Evolutionary conservation across 1,139 yeast species (phyloP), one percentile per base, ranked within the genome.

Genomic region (Zygosaccharomyces sapae): DNA sequence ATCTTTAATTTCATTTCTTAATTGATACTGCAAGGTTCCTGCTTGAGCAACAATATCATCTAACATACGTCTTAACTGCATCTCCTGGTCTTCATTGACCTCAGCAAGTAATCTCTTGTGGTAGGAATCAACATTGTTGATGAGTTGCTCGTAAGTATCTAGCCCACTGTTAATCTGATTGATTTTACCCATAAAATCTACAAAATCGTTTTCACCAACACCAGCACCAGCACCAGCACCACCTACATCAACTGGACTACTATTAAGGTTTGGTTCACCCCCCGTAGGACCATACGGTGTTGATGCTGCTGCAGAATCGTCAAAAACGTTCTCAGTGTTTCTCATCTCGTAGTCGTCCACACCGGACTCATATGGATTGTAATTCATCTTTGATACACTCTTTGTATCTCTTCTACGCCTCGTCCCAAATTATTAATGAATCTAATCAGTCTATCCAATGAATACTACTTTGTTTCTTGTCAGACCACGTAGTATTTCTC

Each of bases 91-190:
- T 58, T 86, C 92, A 60, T 85, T 86, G 56, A 90, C 83, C 58
- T 90, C 97, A 59, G 86, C 88, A 60, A 92, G 73, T 47, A 92
- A 76, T 59, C 86, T 82, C 64, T 83, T 77, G 72, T 94, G 98
- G 62, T 87, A 79, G 55, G 80, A 78, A 65, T 87, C 86, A 53
- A 92, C 83, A 63, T 88, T 77, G 56, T 83, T 83, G 57, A 92
- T 81, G 62, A 88, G 70, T 57, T 75, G 83, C 59, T 85, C 83
- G 70, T 89, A 92, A 66, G 83, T 86, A 58, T 83, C 88, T 59
- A 92, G 78, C 61, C 82, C 83, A 57, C 80, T 79, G 71, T 89
- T 87, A 67, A 92, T 81, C 59, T 79, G 83, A 65, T 86, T 92
- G 55, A 92, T 81, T 63, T 86, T 87, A 59, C 81, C 78, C 83